Evolutionary conservation across 2,329 filamentous ascomycete genomes (phyloP).

Genomic region (Cladosporium austrohemisphaericum): DNA sequence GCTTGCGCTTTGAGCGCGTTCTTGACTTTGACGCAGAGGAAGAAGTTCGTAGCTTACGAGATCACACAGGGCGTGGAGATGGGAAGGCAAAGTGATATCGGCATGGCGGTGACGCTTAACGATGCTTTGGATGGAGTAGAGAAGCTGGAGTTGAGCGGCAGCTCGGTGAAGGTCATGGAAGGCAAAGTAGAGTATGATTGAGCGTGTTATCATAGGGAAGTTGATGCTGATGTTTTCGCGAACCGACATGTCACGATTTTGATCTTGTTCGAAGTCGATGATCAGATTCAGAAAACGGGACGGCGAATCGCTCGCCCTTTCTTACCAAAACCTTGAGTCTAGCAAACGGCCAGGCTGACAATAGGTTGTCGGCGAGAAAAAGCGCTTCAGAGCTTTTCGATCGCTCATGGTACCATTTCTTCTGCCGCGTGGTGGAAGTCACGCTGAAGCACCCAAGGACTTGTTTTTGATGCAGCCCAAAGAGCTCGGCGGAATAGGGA

Average conservation of each 20-base stretch:
- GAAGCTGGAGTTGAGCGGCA: constrained; percentile 42
- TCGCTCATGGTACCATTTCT: no score
- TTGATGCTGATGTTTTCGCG: background rate
- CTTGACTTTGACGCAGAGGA: constrained; percentile 38
- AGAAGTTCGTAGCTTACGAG: constrained; percentile 35
- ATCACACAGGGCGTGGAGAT: constrained; percentile 52
- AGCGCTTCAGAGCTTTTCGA: no score
- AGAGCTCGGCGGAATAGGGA: no score
- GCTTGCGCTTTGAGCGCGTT: constrained; percentile 46
- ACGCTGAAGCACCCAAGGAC: no score
- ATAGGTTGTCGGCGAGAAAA: no score
- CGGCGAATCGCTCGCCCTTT: background rate
- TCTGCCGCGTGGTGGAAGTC: no score
- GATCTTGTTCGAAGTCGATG: no score
- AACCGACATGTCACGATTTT: no score
- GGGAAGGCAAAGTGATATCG: constrained; percentile 49
- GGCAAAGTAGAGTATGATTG: constrained; percentile 22
- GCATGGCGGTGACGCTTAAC: constrained; percentile 43
- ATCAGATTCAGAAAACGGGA: no score
- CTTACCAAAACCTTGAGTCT: no score
- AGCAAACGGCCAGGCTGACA: no score
- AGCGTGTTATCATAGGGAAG: background rate
- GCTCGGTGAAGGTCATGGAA: constrained; percentile 43
- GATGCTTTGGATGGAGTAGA: constrained; percentile 35
- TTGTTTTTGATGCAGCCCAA: no score